Evolutionary conservation across 257 asterid genomes (phyloP), one percentile per base, ranked within the genome.

Genomic region (Salvia hispanica): DNA sequence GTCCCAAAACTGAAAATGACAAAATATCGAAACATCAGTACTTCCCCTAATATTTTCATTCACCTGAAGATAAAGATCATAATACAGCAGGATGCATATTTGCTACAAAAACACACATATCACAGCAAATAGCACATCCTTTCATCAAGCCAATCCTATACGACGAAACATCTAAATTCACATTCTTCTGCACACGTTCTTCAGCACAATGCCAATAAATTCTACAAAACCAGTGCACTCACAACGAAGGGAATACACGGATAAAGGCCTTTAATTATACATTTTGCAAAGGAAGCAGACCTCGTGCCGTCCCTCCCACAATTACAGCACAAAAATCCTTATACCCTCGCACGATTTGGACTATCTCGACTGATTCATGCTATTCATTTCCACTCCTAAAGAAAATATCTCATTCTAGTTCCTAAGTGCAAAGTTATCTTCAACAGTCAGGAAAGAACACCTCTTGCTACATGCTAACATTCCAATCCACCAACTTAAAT

Each of bases 21-120:
- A 62, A 51, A 52, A 46, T 40, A 53, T 8, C 11, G 6, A 70
- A 71, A n/a, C 51, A 61, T 71, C 70, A 71, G 40, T 14, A 58
- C 28, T 50, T 33, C 58, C 13, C 28, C 13, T 53, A 51, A 21
- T 67, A 55, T 8, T 4, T n/a, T 13, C 7, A 62, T 52, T 50
- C 63, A 4, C 43, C 67, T 58, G 25, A 36, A 47, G 15, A 47
- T 9, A 15, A 16, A 44, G 28, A 55, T 56, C 18, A 12, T 44
- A 42, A 13, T 34, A 43, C 16, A 7, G 21, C 9, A 53, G 36
- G 12, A 67, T n/a, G 31, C 31, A 25, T 9, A 28, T 9, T 18
- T n/a, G 46, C 58, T 43, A 48, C 4, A 47, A 47, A 58, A 12
- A 9, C 15, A 58, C 31, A 60, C 54, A 48, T 7, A 47, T 21